Evolutionary conservation across 805 yeast species (phyloP).

Genomic region (Yamadazyma phyllophila): DNA sequence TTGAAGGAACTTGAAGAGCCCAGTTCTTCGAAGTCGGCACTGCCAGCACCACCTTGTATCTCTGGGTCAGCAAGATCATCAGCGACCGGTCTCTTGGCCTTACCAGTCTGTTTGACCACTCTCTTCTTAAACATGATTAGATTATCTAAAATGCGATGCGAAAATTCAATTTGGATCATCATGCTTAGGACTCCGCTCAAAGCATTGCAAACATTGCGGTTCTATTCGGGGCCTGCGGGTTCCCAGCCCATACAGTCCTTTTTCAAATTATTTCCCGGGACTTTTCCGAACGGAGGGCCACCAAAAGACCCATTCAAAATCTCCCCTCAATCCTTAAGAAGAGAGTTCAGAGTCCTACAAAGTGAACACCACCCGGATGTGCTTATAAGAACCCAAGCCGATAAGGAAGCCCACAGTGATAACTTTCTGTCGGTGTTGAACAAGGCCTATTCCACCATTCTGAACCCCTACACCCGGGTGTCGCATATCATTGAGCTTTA

Average conservation of each 20-base stretch:
- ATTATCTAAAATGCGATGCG: constrained; percentile 1
- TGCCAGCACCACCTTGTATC: background rate
- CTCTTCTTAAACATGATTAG: constrained; percentile 26
- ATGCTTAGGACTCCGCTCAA: background rate
- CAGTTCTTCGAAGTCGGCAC: no score
- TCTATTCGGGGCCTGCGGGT: background rate
- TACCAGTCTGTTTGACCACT: constrained; percentile 14
- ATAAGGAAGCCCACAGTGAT: constrained; percentile 12
- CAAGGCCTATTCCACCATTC: constrained; percentile 71
- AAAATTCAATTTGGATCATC: background rate
- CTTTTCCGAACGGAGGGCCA: constrained; percentile 66
- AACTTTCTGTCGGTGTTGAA: constrained; percentile 58
- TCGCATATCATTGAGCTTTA: constrained; percentile 34
- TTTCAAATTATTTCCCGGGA: constrained; percentile 71
- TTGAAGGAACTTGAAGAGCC: no score
- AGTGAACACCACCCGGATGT: constrained; percentile 81
- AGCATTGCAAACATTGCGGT: background rate
- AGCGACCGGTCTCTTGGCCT: constrained; percentile 5
- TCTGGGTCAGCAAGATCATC: background rate
- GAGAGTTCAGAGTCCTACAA: constrained; percentile 75
- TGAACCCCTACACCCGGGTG: constrained; percentile 63
- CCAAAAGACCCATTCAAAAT: constrained; percentile 58
- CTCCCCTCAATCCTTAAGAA: constrained; percentile 55
- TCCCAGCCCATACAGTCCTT: constrained; percentile 23
- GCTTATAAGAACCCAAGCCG: constrained; percentile 26